phyloP scores from a whole-genome alignment of 768 basidiomycete genomes.

The Lentinula sp. region DNA sequence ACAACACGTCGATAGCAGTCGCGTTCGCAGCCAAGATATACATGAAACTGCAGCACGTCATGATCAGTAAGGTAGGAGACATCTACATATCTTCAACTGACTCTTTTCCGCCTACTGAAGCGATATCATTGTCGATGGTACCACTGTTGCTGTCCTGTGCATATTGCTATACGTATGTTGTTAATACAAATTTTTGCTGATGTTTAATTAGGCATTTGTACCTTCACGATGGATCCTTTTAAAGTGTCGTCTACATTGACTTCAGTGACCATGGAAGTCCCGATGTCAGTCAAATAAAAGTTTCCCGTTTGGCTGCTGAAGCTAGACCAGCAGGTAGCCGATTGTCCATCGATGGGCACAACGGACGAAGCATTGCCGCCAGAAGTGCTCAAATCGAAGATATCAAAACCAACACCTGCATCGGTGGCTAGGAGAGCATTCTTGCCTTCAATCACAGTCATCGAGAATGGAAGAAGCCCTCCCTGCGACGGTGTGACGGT shows the following conservation, averaged over 20 bases:
- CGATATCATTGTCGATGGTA: constrained; percentile 36
- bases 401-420: constrained; percentile 31
- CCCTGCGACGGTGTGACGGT: constrained; percentile 28
- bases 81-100: constrained; percentile 11
- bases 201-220: constrained; percentile 7
- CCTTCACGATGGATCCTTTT: constrained; percentile 38
- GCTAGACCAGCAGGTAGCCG: constrained; percentile 37
- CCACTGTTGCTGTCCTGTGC: constrained; percentile 26
- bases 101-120: constrained; percentile 30
- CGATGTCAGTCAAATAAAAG: constrained; percentile 40
- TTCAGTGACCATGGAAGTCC: constrained; percentile 35
- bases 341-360: constrained; percentile 29
- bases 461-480: constrained; percentile 44
- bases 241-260: constrained; percentile 40
- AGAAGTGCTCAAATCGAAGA: constrained; percentile 27
- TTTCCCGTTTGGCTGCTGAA: constrained; percentile 35
- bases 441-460: constrained; percentile 34
- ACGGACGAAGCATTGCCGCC: constrained; percentile 23
- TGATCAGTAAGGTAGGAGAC: not conserved
- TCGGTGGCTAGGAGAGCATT: constrained; percentile 35
- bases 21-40: constrained; percentile 32
- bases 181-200: not conserved
- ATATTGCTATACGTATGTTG: constrained; percentile 26
- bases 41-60: constrained; percentile 27
- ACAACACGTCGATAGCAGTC: constrained; percentile 32